Evolutionary conservation across 192 early-diverging fungal genomes (phyloP).

Genomic region (Coemansia sp.): DNA sequence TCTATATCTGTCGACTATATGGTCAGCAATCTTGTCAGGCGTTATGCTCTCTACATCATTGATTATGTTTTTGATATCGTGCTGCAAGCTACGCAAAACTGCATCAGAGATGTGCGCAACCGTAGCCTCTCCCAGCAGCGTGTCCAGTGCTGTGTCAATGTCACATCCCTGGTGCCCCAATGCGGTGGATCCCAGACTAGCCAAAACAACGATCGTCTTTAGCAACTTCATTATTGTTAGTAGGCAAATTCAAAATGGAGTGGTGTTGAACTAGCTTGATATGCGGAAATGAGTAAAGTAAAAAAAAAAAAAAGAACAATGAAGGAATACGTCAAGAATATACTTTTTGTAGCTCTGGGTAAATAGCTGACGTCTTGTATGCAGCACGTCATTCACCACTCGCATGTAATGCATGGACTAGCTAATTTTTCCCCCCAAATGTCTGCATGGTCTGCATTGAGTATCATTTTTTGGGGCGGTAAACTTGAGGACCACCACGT

Average conservation of each 20-base stretch:
- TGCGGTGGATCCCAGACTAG: neutral
- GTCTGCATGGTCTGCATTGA: slow-evolving; percentile 1
- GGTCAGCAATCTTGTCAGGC: slow-evolving; percentile 21
- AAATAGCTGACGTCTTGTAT: neutral
- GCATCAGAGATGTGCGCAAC: slow-evolving; percentile 33
- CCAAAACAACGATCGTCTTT: neutral
- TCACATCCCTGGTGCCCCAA: slow-evolving; percentile 35
- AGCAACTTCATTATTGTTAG: slow-evolving; percentile 17
- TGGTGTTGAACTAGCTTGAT: no score
- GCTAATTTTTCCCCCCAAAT: neutral
- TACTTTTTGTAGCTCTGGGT: neutral
- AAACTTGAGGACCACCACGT: neutral
- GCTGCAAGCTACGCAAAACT: slow-evolving; percentile 23
- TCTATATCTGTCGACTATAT: slow-evolving; percentile 29
- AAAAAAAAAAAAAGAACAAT: slow-evolving; percentile 1
- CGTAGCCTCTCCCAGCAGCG: slow-evolving; percentile 17
- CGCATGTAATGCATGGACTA: neutral
- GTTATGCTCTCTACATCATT: slow-evolving; percentile 9
- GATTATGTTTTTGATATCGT: slow-evolving; percentile 14
- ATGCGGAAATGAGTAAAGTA: no score
- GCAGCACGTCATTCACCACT: slow-evolving; percentile 1
- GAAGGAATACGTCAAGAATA: neutral
- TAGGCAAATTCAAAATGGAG: no score
- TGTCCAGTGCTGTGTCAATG: slow-evolving; percentile 27
- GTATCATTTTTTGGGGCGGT: no score